phyloP scores from a whole-genome alignment of 805 yeast genomes.

The Wickerhamiella australiensis region DNA sequence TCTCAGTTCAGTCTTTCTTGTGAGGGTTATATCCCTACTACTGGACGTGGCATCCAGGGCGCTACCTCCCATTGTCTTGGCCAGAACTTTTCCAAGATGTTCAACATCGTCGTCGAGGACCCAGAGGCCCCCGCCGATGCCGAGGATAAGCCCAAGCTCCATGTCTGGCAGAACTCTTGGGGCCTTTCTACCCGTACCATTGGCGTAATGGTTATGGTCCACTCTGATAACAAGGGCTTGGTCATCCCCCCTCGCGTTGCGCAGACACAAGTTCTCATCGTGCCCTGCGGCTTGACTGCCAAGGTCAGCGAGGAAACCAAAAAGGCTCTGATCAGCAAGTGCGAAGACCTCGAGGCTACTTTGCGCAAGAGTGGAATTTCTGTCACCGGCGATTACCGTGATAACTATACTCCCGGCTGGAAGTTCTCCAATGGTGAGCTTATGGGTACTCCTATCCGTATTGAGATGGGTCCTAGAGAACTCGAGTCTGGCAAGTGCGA shows the following conservation, averaged over 20 bases:
- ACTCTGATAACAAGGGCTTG: conserved; percentile 95
- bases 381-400: conserved; percentile 78
- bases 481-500: conserved; percentile 64
- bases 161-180: conserved; percentile 97
- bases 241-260: conserved; percentile 97
- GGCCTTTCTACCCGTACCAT: conserved; percentile 96
- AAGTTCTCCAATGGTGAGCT: conserved; percentile 95
- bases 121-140: conserved; percentile 54
- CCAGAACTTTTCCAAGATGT: conserved; percentile 97
- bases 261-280: conserved; percentile 77
- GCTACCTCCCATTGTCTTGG: conserved; percentile 98
- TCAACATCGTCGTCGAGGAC: conserved; percentile 86
- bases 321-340: conserved; percentile 54
- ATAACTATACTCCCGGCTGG: conserved; percentile 96
- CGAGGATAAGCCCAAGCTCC: conserved; percentile 64
- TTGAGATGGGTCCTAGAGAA: conserved; percentile 96
- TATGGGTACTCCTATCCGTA: conserved; percentile 86
- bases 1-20: conserved; percentile 90
- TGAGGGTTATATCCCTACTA: conserved; percentile 94
- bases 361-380: conserved; percentile 56
- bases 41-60: conserved; percentile 99
- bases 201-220: conserved; percentile 99
- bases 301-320: conserved; percentile 72
- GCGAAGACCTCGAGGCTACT: conserved; percentile 52
- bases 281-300: conserved; percentile 90